Evolutionary conservation across 2,329 filamentous ascomycete genomes (phyloP).

Genomic region (Alternaria sp.): DNA sequence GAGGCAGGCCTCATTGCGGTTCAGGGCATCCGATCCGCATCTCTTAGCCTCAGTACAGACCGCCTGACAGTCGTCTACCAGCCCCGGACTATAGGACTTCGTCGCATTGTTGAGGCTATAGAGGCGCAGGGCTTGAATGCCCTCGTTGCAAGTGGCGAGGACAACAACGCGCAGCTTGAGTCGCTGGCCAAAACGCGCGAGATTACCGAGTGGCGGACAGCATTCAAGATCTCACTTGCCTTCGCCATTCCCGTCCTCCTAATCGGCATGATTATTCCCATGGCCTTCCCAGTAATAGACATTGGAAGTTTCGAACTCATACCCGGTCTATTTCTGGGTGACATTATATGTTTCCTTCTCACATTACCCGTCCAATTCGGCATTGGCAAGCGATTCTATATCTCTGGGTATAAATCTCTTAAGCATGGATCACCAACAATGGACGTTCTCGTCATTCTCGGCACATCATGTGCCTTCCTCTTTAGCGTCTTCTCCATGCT

Average conservation of each 20-base stretch:
- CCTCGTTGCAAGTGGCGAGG: conserved; percentile 86
- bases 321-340: conserved; percentile 84
- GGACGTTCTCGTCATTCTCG: conserved; percentile 94
- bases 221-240: conserved; percentile 77
- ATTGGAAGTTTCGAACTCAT: conserved; percentile 74
- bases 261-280: conserved; percentile 92
- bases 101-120: conserved; percentile 80
- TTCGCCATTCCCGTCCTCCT: conserved; percentile 93
- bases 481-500: conserved; percentile 90
- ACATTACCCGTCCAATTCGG: conserved; percentile 97
- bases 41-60: conserved; percentile 74
- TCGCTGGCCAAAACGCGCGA: conserved; percentile 96
- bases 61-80: conserved; percentile 78
- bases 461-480: conserved; percentile 94
- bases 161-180: conserved; percentile 96
- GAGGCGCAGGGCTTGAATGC: conserved; percentile 89
- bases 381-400: conserved; percentile 92
- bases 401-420: conserved; percentile 88
- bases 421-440: conserved; percentile 93
- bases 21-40: conserved; percentile 75
- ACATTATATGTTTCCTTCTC: conserved; percentile 81
- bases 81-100: conserved; percentile 75
- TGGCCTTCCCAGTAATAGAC: conserved; percentile 78
- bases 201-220: conserved; percentile 88
- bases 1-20: conserved; percentile 67